A percentile compares a stretch with the other conserved stretches of the same genome.
Evolutionary conservation across 2,329 filamentous ascomycete species (phyloP).

Genomic region (Ceratocystiopsis sp.): DNA sequence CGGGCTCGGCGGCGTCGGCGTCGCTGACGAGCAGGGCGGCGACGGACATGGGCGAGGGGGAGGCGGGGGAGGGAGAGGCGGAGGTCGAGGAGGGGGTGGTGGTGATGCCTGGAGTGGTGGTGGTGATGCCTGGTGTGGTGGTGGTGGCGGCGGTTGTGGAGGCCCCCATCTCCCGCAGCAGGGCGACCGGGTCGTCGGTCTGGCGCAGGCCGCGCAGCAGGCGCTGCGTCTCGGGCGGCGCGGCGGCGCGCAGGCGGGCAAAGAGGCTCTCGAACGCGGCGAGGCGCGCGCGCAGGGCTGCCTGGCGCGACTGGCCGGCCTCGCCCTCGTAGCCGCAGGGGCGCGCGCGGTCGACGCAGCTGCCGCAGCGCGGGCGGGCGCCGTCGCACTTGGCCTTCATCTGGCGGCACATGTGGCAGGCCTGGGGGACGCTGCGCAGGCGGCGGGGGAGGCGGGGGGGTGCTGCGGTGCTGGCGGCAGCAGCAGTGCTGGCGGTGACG

Average conservation of each 20-base stretch:
- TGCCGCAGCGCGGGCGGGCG: slow-evolving; percentile 14
- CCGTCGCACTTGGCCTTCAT: slow-evolving; percentile 18
- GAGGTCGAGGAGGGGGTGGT: too few species aligned
- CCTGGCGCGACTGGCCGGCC: slow-evolving; percentile 16
- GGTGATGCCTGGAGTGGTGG: too few species aligned
- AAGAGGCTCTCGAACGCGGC: slow-evolving; percentile 15
- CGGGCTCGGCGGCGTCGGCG: neutral
- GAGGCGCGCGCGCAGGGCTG: slow-evolving; percentile 15
- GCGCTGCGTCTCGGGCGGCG: slow-evolving; percentile 11
- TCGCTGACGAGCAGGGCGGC: too few species aligned
- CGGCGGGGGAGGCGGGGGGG: slow-evolving; percentile 4
- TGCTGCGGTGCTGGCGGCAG: neutral
- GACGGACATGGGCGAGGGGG: too few species aligned
- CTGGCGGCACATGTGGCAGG: slow-evolving; percentile 14
- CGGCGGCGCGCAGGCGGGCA: slow-evolving; percentile 10
- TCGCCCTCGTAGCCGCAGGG: slow-evolving; percentile 17
- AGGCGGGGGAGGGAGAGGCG: too few species aligned
- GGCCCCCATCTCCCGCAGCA: slow-evolving; percentile 1
- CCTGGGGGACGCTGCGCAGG: slow-evolving; percentile 13
- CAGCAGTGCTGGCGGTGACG: too few species aligned
- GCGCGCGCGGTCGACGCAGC: slow-evolving; percentile 13
- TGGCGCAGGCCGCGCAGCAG: slow-evolving; percentile 13
- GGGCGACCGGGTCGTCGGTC: slow-evolving; percentile 6
- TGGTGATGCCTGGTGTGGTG: too few species aligned
- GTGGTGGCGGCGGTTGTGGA: neutral